Base-by-base conservation (phyloP, 768 basidiomycete species). In the Lactifluus pinguis region DNA sequence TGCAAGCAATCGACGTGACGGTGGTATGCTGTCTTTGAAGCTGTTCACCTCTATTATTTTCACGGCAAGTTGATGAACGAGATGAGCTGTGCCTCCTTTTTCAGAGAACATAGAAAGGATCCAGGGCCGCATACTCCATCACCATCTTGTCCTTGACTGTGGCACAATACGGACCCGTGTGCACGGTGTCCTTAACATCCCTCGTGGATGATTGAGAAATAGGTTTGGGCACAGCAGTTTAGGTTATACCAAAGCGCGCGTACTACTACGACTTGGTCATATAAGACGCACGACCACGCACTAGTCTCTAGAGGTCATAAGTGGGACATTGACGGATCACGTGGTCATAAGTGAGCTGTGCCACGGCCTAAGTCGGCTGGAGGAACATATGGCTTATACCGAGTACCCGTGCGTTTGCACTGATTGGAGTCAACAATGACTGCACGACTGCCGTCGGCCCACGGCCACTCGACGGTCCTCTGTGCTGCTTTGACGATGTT, bases 51-150 rank as follows among this genome's bases (percentile, higher is more conserved):
- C 87, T 66, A 98, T 85, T 65, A 99, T 99, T 75, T 92, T 95
- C 77, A 87, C 84, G 2, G 97, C 97, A 76, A 95, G 77, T 98
- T 97, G 74, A 98, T 91, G 76, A 99, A 95, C 92, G 67, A 98
- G 93, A 63, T 89, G 90, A 68, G 86, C 85, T 55, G 95, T 95
- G 41, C 95, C 95, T 39, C 95, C 95, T 74, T 90, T 95, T 36
- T 92, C 92, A 55, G 95, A 94, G 69, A 98, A 98, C 94, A 97
- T 95, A 67, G 92, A 94, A 51, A 98, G 78, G 64, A 98, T 98
- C 97, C 97, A 10, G 97, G 98, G 29, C 97, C 97, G 70, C 97
- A 98, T 47, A 97, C 97, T 99, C 97, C 55, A 99, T 80, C 3
- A 99, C 97, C 39, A 87, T 89, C 78, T 98, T 99, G 71, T 83